Percentiles rank a stretch among this genome's conserved stretches.
Conservation (phyloP, 2,329 filamentous ascomycete genomes). For the Aspergillus fructus region DNA sequence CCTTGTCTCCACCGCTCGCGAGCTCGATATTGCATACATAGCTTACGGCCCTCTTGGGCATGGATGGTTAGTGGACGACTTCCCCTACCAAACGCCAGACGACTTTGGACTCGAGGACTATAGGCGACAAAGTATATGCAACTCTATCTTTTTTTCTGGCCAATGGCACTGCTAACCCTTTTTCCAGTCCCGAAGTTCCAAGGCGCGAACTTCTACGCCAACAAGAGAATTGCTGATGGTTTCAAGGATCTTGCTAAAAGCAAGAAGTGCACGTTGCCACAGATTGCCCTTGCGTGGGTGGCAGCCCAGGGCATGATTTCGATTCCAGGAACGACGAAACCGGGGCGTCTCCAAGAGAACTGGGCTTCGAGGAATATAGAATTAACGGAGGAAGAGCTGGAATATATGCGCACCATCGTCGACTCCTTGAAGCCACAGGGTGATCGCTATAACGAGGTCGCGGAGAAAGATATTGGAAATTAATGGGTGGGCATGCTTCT, state of each 20-base stretch:
- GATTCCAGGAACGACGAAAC: constrained; percentile 49
- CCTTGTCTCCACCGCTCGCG: too few relatives aligned
- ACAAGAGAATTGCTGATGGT: constrained; percentile 42
- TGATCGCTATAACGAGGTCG: too few relatives aligned
- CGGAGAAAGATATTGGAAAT: too few relatives aligned
- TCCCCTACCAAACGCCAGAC: constrained; percentile 43
- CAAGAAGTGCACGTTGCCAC: constrained; percentile 34
- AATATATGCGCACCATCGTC: constrained; percentile 41
- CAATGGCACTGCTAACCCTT: background rate
- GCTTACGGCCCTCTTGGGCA: too few relatives aligned
- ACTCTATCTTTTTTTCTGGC: too few relatives aligned
- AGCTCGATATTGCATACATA: too few relatives aligned
- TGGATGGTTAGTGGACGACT: constrained; percentile 22
- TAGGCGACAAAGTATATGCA: too few relatives aligned
- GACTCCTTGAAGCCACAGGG: constrained; percentile 18
- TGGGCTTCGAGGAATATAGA: constrained; percentile 39
- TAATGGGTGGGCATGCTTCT: too few relatives aligned
- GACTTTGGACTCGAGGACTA: constrained; percentile 45
- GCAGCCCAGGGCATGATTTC: constrained; percentile 45
- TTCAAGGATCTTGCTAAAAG: constrained; percentile 40
- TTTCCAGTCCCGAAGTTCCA: constrained; percentile 40
- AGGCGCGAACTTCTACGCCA: constrained; percentile 48
- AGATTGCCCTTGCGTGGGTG: constrained; percentile 44
- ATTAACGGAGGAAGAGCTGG: constrained; percentile 38
- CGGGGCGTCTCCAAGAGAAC: constrained; percentile 41